phyloP scores from a whole-genome alignment of 257 asterid genomes.

The Nicotiana tabacum region DNA sequence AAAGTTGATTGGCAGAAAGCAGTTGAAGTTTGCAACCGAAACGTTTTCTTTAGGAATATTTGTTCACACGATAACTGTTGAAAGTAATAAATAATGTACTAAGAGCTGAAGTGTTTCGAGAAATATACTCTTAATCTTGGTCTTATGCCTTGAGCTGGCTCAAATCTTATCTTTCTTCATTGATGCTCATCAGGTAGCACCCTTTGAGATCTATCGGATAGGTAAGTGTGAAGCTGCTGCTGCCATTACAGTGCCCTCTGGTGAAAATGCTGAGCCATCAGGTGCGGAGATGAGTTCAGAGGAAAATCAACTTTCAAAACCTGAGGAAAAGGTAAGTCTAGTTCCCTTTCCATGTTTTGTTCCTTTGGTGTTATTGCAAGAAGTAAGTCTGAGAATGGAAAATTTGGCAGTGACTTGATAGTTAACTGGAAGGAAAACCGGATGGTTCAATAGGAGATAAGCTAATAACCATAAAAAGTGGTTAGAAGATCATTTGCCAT shows the following conservation, averaged over 20 bases:
- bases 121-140: not conserved
- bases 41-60: not conserved
- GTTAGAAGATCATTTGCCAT: not conserved
- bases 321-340: conserved; percentile 37
- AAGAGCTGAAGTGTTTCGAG: not conserved
- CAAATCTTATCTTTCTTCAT: not conserved
- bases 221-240: conserved; percentile 55
- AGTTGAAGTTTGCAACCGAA: not conserved
- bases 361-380: not conserved
- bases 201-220: conserved; percentile 60
- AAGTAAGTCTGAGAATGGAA: not conserved
- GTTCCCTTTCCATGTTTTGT: not conserved
- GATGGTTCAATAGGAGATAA: not conserved
- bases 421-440: too few species aligned
- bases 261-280: conserved; percentile 39
- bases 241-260: conserved; percentile 18
- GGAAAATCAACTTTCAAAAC: conserved; percentile 29
- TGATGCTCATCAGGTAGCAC: conserved; percentile 48
- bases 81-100: not conserved
- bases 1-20: not conserved
- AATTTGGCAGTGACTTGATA: too few species aligned
- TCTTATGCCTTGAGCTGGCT: not conserved
- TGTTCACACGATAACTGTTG: not conserved
- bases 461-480: not conserved
- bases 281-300: conserved; percentile 35